Evolutionary conservation across 108 stramenopile genomes (phyloP).

Genomic region (Nannochloropsis gaditana): DNA sequence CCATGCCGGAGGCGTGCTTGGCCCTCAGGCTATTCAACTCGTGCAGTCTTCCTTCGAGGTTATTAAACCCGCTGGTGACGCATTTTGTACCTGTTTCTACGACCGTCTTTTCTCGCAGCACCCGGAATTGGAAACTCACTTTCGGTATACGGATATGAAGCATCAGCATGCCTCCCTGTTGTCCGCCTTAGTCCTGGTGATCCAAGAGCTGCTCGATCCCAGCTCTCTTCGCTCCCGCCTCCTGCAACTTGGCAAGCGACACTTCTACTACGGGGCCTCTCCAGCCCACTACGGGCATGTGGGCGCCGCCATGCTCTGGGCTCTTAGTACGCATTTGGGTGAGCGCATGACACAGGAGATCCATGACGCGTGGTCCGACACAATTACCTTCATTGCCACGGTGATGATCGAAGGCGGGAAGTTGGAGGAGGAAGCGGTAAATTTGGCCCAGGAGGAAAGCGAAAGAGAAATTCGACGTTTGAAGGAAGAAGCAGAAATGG

Average conservation of each 20-base stretch:
- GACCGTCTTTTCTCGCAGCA: background rate
- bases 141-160: slow-evolving; percentile 5
- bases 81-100: background rate
- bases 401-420: slow-evolving; percentile 10
- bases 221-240: background rate
- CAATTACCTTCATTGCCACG: background rate
- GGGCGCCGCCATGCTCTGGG: background rate
- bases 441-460: background rate
- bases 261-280: slow-evolving; percentile 5
- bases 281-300: background rate
- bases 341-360: slow-evolving; percentile 2
- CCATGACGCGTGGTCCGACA: background rate
- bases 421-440: background rate
- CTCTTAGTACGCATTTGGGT: background rate
- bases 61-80: background rate
- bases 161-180: background rate
- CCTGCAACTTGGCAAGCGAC: background rate
- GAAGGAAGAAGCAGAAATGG: background rate
- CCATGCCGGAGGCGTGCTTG: background rate
- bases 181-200: background rate
- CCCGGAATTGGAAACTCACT: background rate
- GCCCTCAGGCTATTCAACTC: background rate
- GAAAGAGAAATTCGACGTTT: background rate
- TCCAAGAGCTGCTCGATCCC: background rate
- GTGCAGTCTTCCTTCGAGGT: background rate